Percentiles rank a stretch among this genome's conserved stretches.
Conservation (phyloP, 1,139 yeast species). For the Suhomyces terraborum region DNA sequence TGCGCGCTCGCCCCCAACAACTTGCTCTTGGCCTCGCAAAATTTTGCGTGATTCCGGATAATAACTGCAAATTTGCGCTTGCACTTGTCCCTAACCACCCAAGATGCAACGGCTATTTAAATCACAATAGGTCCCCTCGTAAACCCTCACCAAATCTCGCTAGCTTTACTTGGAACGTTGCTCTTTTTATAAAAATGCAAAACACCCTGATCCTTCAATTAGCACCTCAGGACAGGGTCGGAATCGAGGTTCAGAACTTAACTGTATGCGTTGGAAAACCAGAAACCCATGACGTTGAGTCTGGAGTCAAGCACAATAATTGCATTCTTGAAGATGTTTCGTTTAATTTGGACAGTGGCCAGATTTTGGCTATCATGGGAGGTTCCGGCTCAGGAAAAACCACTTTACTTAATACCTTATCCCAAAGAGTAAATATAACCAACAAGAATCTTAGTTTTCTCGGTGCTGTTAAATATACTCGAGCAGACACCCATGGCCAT, state of each 20-base stretch:
- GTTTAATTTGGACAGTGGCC: constrained; percentile 54
- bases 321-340: constrained; percentile 48
- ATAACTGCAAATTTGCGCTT: constrained; percentile 1
- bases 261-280: constrained; percentile 29
- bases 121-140: background rate
- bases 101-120: background rate
- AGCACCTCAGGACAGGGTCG: constrained; percentile 27
- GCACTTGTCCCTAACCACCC: background rate
- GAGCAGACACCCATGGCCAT: constrained; percentile 2
- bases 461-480: constrained; percentile 30
- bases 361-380: constrained; percentile 72
- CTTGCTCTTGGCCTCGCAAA: background rate
- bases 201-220: constrained; percentile 10
- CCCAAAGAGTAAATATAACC: constrained; percentile 53
- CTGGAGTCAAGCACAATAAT: background rate
- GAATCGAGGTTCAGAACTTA: constrained; percentile 33
- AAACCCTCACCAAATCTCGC: background rate
- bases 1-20: background rate
- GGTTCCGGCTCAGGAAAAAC: constrained; percentile 91
- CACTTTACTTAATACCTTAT: constrained; percentile 70
- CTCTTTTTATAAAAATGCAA: too few relatives aligned
- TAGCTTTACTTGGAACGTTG: too few relatives aligned
- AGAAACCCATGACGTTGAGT: constrained; percentile 8
- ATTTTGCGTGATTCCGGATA: background rate
- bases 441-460: constrained; percentile 35